phyloP scores from a whole-genome alignment of 176 grass and related monocot species.

The Urochloa ruziziensis region DNA sequence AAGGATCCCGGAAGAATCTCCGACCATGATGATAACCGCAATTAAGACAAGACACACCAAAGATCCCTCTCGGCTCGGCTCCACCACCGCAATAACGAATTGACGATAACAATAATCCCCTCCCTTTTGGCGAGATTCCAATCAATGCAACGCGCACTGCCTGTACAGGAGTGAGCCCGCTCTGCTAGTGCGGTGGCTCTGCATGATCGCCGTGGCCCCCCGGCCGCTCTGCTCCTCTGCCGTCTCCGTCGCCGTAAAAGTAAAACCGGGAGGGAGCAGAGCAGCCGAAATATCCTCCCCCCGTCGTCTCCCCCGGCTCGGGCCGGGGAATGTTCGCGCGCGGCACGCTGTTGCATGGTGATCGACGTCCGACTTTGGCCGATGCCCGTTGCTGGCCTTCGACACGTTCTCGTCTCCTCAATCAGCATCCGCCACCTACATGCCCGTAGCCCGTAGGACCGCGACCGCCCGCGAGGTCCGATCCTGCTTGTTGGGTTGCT shows the following conservation, averaged over 20 bases:
- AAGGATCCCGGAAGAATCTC: constrained; percentile 26
- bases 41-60: background rate
- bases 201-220: background rate
- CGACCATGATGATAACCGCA: background rate
- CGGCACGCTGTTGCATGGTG: background rate
- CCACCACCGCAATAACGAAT: background rate
- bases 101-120: background rate
- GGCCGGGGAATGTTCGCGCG: background rate
- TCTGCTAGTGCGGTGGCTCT: background rate
- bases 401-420: too few species aligned
- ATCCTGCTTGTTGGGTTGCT: too few species aligned
- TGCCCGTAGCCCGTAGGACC: too few species aligned
- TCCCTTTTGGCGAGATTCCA: background rate
- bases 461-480: too few species aligned
- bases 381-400: too few species aligned
- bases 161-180: background rate
- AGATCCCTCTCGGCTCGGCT: background rate
- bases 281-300: background rate
- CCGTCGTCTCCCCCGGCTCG: background rate
- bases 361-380: too few species aligned
- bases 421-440: too few species aligned
- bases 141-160: too few species aligned
- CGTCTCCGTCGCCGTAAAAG: background rate
- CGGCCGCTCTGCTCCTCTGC: constrained; percentile 19
- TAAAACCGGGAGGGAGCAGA: too few species aligned